A percentile compares a stretch with the other conserved stretches of the same genome.
Evolutionary conservation across 2,329 filamentous ascomycete species (phyloP).

Genomic region (Claviceps sp.): DNA sequence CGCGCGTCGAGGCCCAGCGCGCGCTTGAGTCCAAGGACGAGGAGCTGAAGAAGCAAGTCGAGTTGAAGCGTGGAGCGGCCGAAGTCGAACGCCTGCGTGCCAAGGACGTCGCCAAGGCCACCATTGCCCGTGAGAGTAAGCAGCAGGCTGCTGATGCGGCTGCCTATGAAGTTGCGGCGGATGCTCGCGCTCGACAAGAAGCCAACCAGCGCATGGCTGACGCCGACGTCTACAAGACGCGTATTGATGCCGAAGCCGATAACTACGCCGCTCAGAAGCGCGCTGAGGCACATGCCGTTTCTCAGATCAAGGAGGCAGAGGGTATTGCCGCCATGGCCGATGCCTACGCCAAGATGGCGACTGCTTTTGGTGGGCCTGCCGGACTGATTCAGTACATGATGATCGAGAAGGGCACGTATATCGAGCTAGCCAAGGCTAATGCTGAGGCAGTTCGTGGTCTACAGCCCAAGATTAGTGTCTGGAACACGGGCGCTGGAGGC

Average conservation of each 20-base stretch:
- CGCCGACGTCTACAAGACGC: slow-evolving; percentile 36
- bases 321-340: slow-evolving; percentile 65
- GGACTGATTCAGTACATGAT: slow-evolving; percentile 76
- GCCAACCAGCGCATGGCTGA: slow-evolving; percentile 39
- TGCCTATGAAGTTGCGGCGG: slow-evolving; percentile 51
- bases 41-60: slow-evolving; percentile 65
- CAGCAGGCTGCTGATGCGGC: slow-evolving; percentile 54
- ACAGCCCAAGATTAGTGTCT: slow-evolving; percentile 80
- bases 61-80: slow-evolving; percentile 63
- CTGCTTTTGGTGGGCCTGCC: slow-evolving; percentile 63
- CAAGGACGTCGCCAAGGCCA: slow-evolving; percentile 64
- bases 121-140: slow-evolving; percentile 51
- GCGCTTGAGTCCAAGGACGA: slow-evolving; percentile 64
- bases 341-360: slow-evolving; percentile 59
- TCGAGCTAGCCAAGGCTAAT: slow-evolving; percentile 66
- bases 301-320: slow-evolving; percentile 60
- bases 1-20: slow-evolving; percentile 59
- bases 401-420: slow-evolving; percentile 71
- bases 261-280: slow-evolving; percentile 28
- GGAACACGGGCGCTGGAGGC: slow-evolving; percentile 53
- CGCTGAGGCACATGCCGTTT: slow-evolving; percentile 45
- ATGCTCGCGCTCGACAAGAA: slow-evolving; percentile 43
- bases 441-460: slow-evolving; percentile 61
- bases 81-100: slow-evolving; percentile 72
- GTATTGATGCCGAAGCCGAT: slow-evolving; percentile 29